These are phyloP conservation scores for Vaccinium vitisidaea DNA, from an alignment of 148 eudicot genomes.

Conservation along the genomic window DNA sequence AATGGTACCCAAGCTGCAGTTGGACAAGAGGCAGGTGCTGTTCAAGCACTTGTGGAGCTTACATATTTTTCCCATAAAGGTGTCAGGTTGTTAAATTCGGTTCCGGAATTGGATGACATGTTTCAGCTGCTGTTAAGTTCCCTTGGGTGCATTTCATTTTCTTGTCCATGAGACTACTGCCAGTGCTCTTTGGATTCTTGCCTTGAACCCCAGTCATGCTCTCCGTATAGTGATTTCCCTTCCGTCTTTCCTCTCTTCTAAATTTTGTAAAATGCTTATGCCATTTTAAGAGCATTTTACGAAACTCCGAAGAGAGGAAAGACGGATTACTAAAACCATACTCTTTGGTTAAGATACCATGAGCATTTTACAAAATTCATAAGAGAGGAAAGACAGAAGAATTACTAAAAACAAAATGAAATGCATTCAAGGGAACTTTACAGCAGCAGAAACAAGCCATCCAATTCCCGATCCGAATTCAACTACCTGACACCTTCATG, in stretches of 20 bases:
- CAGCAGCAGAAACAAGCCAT: constrained; percentile 8
- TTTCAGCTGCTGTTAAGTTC: constrained; percentile 12
- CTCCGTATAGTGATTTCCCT: background rate
- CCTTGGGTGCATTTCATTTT: constrained; percentile 3
- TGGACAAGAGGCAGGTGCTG: constrained; percentile 92
- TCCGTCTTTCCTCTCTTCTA: too few species aligned
- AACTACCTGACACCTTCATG: constrained; percentile 90
- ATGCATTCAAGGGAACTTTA: constrained; percentile 11
- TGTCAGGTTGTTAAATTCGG: constrained; percentile 58
- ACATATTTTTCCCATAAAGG: constrained; percentile 81
- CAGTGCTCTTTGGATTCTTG: constrained; percentile 97
- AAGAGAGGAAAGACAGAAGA: background rate
- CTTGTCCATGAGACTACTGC: constrained; percentile 92
- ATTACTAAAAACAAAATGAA: background rate
- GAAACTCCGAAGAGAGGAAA: too few species aligned
- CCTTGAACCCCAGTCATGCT: constrained; percentile 86
- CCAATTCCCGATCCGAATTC: constrained; percentile 11
- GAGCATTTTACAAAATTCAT: background rate
- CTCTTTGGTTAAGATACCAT: background rate
- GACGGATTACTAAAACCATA: too few species aligned
- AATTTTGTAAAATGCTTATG: background rate
- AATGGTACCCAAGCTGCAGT: constrained; percentile 70
- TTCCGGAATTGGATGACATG: background rate
- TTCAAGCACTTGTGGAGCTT: constrained; percentile 88
- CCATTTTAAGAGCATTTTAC: too few species aligned